phyloP scores from a whole-genome alignment of 2,329 filamentous ascomycete genomes.

The Diaporthe sp. region DNA sequence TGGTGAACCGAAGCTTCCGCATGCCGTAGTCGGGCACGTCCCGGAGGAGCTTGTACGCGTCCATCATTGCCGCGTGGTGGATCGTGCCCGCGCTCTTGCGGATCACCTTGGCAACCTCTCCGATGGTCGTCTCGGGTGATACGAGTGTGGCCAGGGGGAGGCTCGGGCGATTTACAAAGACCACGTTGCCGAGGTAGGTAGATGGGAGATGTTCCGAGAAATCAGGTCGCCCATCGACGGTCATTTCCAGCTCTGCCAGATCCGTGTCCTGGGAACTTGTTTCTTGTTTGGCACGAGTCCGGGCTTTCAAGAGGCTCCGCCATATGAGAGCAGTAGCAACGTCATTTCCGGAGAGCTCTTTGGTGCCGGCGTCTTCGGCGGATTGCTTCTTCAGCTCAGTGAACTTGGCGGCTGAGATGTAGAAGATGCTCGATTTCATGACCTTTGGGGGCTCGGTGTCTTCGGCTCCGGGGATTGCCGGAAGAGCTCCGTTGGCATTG shows the following conservation, averaged over 20 bases:
- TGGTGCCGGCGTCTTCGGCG: not conserved
- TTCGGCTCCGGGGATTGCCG: not conserved
- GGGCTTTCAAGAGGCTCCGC: slow-evolving; percentile 38
- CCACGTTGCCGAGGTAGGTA: slow-evolving; percentile 42
- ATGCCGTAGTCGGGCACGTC: slow-evolving; percentile 33
- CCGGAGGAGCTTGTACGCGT: slow-evolving; percentile 36
- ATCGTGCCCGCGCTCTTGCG: slow-evolving; percentile 14
- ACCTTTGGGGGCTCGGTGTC: not conserved
- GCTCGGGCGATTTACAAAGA: slow-evolving; percentile 5
- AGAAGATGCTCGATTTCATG: slow-evolving; percentile 40
- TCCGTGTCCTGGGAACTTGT: not conserved
- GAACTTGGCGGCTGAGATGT: slow-evolving; percentile 36
- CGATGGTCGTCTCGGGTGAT: slow-evolving; percentile 18
- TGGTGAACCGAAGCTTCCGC: slow-evolving; percentile 16
- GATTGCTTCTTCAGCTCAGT: slow-evolving; percentile 14
- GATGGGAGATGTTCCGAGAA: slow-evolving; percentile 35
- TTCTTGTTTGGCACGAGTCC: slow-evolving; percentile 1
- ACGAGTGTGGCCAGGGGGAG: slow-evolving; percentile 31
- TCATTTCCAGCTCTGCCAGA: slow-evolving; percentile 16
- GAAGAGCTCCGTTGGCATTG: no score
- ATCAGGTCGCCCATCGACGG: slow-evolving; percentile 38
- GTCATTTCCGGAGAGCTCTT: slow-evolving; percentile 38
- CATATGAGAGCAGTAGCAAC: slow-evolving; percentile 42
- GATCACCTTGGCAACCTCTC: slow-evolving; percentile 33
- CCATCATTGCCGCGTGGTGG: slow-evolving; percentile 22